Percentiles rank a stretch among this genome's conserved stretches.
phyloP scores from a whole-genome alignment of 179 eudicot species.

The Sideroxylon spinosum region DNA sequence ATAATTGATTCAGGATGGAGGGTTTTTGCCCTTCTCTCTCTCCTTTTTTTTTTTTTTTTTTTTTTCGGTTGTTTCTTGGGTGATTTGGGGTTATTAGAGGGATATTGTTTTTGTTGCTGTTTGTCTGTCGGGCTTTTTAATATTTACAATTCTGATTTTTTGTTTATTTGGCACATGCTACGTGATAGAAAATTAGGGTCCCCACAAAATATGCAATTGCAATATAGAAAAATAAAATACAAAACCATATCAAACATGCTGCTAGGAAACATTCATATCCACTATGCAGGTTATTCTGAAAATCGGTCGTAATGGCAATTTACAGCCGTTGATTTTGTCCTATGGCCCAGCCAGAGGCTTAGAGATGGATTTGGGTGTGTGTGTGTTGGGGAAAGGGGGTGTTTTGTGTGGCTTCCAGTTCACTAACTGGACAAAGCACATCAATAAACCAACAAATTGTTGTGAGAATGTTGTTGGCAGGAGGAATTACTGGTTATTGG shows the following conservation, averaged over 20 bases:
- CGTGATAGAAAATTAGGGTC: background rate
- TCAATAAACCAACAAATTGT: background rate
- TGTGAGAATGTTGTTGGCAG: background rate
- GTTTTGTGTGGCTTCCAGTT: background rate
- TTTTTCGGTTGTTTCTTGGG: background rate
- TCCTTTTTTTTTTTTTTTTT: too few species aligned
- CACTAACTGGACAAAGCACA: background rate
- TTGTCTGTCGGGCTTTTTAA: background rate
- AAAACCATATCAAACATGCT: background rate
- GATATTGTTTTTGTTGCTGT: background rate
- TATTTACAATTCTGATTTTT: too few species aligned
- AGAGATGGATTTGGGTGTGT: too few species aligned
- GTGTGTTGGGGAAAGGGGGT: too few species aligned
- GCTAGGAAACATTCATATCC: too few species aligned
- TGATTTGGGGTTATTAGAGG: background rate
- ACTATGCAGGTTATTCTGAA: too few species aligned
- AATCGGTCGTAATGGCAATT: too few species aligned
- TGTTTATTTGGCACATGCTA: background rate
- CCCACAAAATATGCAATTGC: background rate
- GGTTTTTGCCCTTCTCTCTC: background rate
- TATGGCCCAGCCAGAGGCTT: too few species aligned
- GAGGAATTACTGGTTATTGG: background rate
- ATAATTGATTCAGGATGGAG: constrained; percentile 9
- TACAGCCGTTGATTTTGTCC: too few species aligned
- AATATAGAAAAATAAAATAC: background rate